Base-by-base conservation (phyloP, 768 basidiomycete genomes). In the Holtermannia corniformis region DNA sequence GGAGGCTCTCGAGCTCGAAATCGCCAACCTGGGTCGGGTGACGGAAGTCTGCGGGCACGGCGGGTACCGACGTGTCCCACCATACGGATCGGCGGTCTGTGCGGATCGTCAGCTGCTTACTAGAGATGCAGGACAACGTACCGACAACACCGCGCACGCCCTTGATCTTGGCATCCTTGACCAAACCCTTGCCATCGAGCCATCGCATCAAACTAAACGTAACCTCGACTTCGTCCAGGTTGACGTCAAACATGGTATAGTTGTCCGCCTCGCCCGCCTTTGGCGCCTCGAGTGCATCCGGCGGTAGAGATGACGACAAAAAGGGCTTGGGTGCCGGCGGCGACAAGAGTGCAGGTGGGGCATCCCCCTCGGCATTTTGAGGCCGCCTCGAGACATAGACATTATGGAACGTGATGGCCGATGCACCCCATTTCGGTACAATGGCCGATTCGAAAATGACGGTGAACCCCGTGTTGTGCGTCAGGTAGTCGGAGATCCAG, bases 391-490 rank as follows among this genome's bases (percentile, higher is more conserved):
- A 92, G 44, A 99, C 78, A 63, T 87, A 97, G 42, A 97, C 92
- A 61, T 96, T 95, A 70, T 89, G 89, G 79, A 99, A 93, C 0
- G 91, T 91, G 50, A 99, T 84, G 13, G 85, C 84, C 10, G 90
- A 92, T 63, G 92, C 88, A 57, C 89, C 87, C 90, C 92, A 95
- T 70, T 89, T 91, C 2, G 95, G 93, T 10, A 97, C 92, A 62
- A 97, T 92, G 25, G 95, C 95, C 3, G 87, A 90, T 72, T 99
- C 95, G 70, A 96, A 96, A 49, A 93, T 86, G 61, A 99, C 83
- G 13, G 83, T 91, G 41, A 93, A 82, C 1, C 95, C 95, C 0
- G 92, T 95, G 68, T 91, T 86, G 0, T 84, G 78, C 4, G 95
- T 97, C 52, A 99, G 75, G 69, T 97, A 92, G 71, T 90, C 84